Percentiles rank a stretch among this genome's conserved stretches.
These are phyloP conservation scores for Dovyalis caffra DNA, from an alignment of 345 rosid genomes.

Conservation along the genomic window DNA sequence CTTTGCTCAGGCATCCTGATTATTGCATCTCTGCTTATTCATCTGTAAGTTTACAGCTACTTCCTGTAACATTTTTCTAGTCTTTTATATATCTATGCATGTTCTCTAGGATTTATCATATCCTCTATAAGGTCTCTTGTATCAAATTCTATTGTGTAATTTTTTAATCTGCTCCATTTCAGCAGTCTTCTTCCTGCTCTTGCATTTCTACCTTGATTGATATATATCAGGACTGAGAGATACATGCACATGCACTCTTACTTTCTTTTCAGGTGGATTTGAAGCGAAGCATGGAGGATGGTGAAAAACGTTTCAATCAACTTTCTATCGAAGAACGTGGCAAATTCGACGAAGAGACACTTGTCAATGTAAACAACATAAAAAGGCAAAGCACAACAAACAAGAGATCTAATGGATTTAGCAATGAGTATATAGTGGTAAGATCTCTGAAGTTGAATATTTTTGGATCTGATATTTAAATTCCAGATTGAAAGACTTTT, in stretches of 20 bases:
- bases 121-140: background rate
- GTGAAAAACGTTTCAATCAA: conserved; percentile 84
- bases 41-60: conserved; percentile 51
- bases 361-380: conserved; percentile 81
- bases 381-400: conserved; percentile 58
- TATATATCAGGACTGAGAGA: background rate
- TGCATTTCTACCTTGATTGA: background rate
- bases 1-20: conserved; percentile 93
- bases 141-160: background rate
- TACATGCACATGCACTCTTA: background rate
- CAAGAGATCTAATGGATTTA: conserved; percentile 60
- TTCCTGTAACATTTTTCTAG: background rate
- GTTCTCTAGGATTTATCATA: background rate
- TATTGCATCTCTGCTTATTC: conserved; percentile 95
- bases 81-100: background rate
- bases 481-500: background rate
- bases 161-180: background rate
- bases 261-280: conserved; percentile 58
- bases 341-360: conserved; percentile 91
- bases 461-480: background rate
- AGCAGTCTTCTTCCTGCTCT: background rate
- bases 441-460: conserved; percentile 13
- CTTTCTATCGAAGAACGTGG: conserved; percentile 97
- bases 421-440: conserved; percentile 94
- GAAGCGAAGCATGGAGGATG: conserved; percentile 68